A percentile compares a stretch with the other conserved stretches of the same genome.
These are phyloP conservation scores for Gnaphalium uliginosum DNA, from an alignment of 129 eudicot genomes.

Conservation along the genomic window DNA sequence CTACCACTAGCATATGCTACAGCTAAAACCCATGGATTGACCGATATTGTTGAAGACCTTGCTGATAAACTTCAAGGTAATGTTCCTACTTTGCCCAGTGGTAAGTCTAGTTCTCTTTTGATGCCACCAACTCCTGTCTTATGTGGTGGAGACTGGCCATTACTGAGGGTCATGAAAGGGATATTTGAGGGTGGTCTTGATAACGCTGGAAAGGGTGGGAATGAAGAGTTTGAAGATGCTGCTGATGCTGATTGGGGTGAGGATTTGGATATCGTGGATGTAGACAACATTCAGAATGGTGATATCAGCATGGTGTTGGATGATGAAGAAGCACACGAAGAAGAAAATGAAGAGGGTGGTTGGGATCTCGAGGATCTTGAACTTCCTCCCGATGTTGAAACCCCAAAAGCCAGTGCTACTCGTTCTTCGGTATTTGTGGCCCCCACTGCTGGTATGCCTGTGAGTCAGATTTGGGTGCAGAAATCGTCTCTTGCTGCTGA, in stretches of 20 bases:
- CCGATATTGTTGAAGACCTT: constrained; percentile 53
- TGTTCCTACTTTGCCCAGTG: constrained; percentile 55
- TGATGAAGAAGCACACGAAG: constrained; percentile 53
- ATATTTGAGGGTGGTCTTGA: constrained; percentile 72
- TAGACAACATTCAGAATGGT: constrained; percentile 39
- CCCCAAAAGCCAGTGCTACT: constrained; percentile 43
- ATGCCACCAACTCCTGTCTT: constrained; percentile 67
- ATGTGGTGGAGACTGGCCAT: constrained; percentile 77
- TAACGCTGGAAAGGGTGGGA: constrained; percentile 45
- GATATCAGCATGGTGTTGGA: constrained; percentile 40
- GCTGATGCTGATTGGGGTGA: constrained; percentile 88
- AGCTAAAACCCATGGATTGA: constrained; percentile 60
- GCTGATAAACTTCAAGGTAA: constrained; percentile 56
- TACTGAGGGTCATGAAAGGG: constrained; percentile 63
- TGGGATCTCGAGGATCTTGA: constrained; percentile 84
- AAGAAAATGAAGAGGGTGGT: constrained; percentile 56
- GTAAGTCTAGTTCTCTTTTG: constrained; percentile 45
- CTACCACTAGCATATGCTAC: constrained; percentile 73
- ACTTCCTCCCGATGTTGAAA: constrained; percentile 65
- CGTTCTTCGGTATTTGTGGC: constrained; percentile 52
- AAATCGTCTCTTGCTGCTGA: constrained; percentile 73
- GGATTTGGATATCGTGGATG: constrained; percentile 60
- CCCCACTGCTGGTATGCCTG: constrained; percentile 73
- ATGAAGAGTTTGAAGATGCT: constrained; percentile 74
- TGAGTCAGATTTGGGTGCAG: constrained; percentile 77